Evolutionary conservation across 1,139 yeast genomes (phyloP), one percentile per base, ranked within the genome.

Genomic region (Candida anutae): DNA sequence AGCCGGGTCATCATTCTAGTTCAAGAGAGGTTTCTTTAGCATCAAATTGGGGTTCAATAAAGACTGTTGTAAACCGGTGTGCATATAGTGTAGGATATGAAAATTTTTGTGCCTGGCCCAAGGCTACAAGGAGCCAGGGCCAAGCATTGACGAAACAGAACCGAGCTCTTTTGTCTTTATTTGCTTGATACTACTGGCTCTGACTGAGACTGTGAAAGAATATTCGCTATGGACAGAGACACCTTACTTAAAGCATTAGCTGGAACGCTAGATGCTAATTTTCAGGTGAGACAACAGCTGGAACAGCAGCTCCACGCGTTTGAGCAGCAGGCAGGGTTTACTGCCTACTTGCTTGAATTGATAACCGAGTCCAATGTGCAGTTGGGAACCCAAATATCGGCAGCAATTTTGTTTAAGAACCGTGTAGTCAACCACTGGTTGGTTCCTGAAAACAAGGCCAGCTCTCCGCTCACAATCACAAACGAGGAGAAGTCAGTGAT

Each of bases 391-490:
- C 70, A 78, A 41, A 55, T 74, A 27, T 69, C 82, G 11, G 75
- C 83, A 4, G 77, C 82, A 3, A 75, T 80, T 28, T 74, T 74
- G 44, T 74, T 78, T 55, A 80, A 79, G 47, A 79, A 78, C 46
- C 65, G 81, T 43, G 61, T 80, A 21, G 58, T 55, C 26, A 58
- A 63, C 36, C 67, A 72, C 38, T 80, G 88, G 88, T 51, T 58
- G 18, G 47, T 48, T 9, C 68, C 62, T 0, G 73, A 63, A 23
- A 64, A 62, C 26, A 56, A 48, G 38, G 34, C 48, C 13, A 42
- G 49, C 4, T 34, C 50, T 6, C 35, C 50, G 3, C 33, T 47
- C 13, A 42, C 47, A 29, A 71, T 77, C 29, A 54, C 50, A 22
- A 55, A 50, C 1, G 63, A 59, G 16, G 84, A 77, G 42, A 75